These are phyloP conservation scores for Colletotrichum sp. DNA, from an alignment of 2,329 filamentous ascomycete genomes.

Conservation along the genomic window DNA sequence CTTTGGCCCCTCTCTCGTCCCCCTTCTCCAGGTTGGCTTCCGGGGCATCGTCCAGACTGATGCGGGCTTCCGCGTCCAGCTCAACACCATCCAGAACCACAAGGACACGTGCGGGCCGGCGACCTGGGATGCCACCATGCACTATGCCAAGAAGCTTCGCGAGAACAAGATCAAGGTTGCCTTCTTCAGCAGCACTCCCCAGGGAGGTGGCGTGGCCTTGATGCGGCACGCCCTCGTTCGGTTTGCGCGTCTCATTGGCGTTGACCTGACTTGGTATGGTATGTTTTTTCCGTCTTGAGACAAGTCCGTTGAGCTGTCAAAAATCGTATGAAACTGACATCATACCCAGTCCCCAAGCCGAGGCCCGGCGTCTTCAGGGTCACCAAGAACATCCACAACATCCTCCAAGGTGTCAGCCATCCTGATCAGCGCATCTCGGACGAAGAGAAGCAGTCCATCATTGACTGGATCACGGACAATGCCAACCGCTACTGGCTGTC, in stretches of 20 bases:
- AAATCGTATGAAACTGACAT: slow-evolving; percentile 16
- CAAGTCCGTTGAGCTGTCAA: not conserved
- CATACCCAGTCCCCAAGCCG: slow-evolving; percentile 71
- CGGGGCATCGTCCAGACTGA: slow-evolving; percentile 75
- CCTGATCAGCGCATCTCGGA: slow-evolving; percentile 67
- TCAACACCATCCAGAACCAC: slow-evolving; percentile 64
- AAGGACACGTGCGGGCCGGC: slow-evolving; percentile 61
- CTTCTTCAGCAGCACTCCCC: slow-evolving; percentile 81
- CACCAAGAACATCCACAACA: slow-evolving; percentile 90
- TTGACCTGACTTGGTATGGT: slow-evolving; percentile 77
- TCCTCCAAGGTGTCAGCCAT: slow-evolving; percentile 78
- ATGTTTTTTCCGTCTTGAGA: slow-evolving; percentile 28
- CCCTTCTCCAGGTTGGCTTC: slow-evolving; percentile 71
- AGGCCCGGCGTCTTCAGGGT: slow-evolving; percentile 80
- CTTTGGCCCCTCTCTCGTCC: slow-evolving; percentile 75
- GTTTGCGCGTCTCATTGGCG: slow-evolving; percentile 69
- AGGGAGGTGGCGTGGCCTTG: slow-evolving; percentile 82
- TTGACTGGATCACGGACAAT: slow-evolving; percentile 76
- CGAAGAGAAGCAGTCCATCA: slow-evolving; percentile 67
- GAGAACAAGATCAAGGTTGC: slow-evolving; percentile 70
- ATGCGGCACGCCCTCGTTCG: slow-evolving; percentile 83
- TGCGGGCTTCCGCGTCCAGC: slow-evolving; percentile 64
- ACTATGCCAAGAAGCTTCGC: slow-evolving; percentile 68
- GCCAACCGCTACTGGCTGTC: slow-evolving; percentile 77
- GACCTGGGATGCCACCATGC: slow-evolving; percentile 71